phyloP scores from a whole-genome alignment of 2,329 filamentous ascomycete genomes.

The Davidsoniella australis region DNA sequence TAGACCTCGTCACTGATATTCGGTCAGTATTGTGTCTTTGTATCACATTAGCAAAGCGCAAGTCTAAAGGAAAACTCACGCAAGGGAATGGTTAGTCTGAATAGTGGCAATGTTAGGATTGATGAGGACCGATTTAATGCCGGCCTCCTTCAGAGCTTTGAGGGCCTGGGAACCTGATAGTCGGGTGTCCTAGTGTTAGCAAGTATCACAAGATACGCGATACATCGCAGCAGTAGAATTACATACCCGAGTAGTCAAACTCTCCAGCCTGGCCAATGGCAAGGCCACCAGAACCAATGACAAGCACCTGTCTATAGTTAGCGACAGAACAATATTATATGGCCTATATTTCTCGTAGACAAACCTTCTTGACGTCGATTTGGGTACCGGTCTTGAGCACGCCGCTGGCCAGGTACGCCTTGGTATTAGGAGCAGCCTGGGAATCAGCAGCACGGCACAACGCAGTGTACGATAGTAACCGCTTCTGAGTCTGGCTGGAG shows the following conservation, averaged over 20 bases:
- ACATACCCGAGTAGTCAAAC: conserved; percentile 93
- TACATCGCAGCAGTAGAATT: not conserved
- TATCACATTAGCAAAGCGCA: not conserved
- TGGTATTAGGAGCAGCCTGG: conserved; percentile 60
- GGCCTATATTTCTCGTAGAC: not conserved
- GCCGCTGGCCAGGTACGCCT: conserved; percentile 80
- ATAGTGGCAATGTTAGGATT: conserved; percentile 98
- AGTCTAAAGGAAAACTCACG: conserved; percentile 19
- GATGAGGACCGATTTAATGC: conserved; percentile 78
- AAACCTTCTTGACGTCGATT: conserved; percentile 76
- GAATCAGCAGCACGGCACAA: conserved; percentile 26
- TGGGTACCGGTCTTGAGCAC: conserved; percentile 62
- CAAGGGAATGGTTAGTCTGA: conserved; percentile 88
- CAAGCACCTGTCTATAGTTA: conserved; percentile 40
- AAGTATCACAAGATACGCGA: not conserved
- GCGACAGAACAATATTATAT: not conserved
- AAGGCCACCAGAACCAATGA: conserved; percentile 88
- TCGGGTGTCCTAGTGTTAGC: conserved; percentile 12
- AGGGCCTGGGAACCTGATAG: conserved; percentile 74
- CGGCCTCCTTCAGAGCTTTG: conserved; percentile 91
- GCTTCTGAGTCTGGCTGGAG: conserved; percentile 23
- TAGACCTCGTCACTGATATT: conserved; percentile 62
- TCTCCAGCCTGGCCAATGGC: conserved; percentile 96
- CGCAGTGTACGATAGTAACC: conserved; percentile 30
- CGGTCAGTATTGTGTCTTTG: not conserved